A percentile compares a stretch with the other conserved stretches of the same genome.
Evolutionary conservation across 2,329 filamentous ascomycete genomes (phyloP).

Genomic region (Thyridium curvatum): DNA sequence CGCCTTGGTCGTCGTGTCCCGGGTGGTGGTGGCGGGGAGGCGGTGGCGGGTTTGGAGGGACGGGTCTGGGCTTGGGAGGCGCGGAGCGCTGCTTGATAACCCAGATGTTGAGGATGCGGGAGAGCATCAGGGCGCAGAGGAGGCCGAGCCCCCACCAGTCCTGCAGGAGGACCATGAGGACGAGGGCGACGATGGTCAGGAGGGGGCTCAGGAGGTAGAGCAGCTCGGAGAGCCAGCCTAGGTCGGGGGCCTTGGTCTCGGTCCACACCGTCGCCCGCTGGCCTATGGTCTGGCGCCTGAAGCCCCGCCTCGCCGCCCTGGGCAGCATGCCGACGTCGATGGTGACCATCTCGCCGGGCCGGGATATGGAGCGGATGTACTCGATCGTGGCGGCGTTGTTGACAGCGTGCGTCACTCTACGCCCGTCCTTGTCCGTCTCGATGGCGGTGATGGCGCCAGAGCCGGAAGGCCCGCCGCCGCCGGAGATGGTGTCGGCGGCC

Average conservation of each 20-base stretch:
- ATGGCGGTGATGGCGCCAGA: slow-evolving; percentile 32
- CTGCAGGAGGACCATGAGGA: slow-evolving; percentile 36
- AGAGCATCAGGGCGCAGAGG: slow-evolving; percentile 42
- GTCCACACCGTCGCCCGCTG: slow-evolving; percentile 18
- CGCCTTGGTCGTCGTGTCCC: slow-evolving; percentile 5
- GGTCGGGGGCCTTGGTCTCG: slow-evolving; percentile 20
- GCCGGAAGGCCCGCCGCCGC: slow-evolving; percentile 16
- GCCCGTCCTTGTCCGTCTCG: slow-evolving; percentile 20
- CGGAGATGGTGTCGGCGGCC: slow-evolving; percentile 42
- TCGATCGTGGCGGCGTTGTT: slow-evolving; percentile 46
- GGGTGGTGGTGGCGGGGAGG: slow-evolving; percentile 9
- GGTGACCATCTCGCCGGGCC: slow-evolving; percentile 50
- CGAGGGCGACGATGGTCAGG: slow-evolving; percentile 36
- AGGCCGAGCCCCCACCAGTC: slow-evolving; percentile 47
- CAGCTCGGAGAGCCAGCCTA: slow-evolving; percentile 40
- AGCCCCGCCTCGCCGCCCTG: slow-evolving; percentile 13
- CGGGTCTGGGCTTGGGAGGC: slow-evolving; percentile 2
- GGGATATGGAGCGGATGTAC: slow-evolving; percentile 49
- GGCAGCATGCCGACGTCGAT: slow-evolving; percentile 52
- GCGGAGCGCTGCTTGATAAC: slow-evolving; percentile 45
- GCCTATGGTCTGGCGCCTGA: slow-evolving; percentile 17
- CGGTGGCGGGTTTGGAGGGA: slow-evolving; percentile 5
- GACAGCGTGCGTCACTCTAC: slow-evolving; percentile 25
- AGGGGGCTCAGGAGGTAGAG: slow-evolving; percentile 41
- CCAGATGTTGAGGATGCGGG: slow-evolving; percentile 49